Conservation (phyloP, 2,329 filamentous ascomycete genomes). For the Cadophora sp. region DNA sequence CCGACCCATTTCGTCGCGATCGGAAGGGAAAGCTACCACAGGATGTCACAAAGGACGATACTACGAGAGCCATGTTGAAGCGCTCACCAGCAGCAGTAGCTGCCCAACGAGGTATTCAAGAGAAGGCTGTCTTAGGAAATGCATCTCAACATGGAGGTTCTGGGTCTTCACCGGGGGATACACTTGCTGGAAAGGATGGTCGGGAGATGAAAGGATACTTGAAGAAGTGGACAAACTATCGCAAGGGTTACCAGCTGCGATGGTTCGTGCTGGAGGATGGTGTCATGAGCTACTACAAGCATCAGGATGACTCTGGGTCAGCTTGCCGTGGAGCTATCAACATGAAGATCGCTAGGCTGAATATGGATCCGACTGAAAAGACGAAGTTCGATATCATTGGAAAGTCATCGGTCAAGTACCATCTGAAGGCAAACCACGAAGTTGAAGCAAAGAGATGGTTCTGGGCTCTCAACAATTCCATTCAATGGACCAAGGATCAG, state of each 20-base stretch:
- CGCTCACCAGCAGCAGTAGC: slow-evolving; percentile 93
- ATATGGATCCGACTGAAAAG: slow-evolving; percentile 98
- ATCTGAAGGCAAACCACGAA: slow-evolving; percentile 95
- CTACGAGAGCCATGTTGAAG: slow-evolving; percentile 86
- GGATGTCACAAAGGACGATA: slow-evolving; percentile 94
- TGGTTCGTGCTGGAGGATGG: slow-evolving; percentile 99
- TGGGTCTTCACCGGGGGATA: slow-evolving; percentile 61
- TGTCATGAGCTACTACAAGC: slow-evolving; percentile 98
- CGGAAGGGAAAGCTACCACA: slow-evolving; percentile 95
- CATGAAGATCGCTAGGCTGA: slow-evolving; percentile 93
- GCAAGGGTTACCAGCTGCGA: slow-evolving; percentile 91
- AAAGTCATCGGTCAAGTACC: slow-evolving; percentile 98
- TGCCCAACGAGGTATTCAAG: slow-evolving; percentile 93
- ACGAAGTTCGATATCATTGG: slow-evolving; percentile 97
- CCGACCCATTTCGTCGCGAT: slow-evolving; percentile 94
- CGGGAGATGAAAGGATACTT: slow-evolving; percentile 98
- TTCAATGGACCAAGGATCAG: slow-evolving; percentile 98
- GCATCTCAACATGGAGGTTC: slow-evolving; percentile 59
- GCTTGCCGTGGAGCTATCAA: slow-evolving; percentile 98
- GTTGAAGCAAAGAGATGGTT: slow-evolving; percentile 99
- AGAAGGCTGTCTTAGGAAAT: slow-evolving; percentile 92
- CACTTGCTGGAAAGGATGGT: slow-evolving; percentile 80
- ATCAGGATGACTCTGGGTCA: slow-evolving; percentile 95
- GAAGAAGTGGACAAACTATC: slow-evolving; percentile 99
- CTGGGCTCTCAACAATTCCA: slow-evolving; percentile 98